These are phyloP conservation scores for Podaxis pistillaris DNA, from an alignment of 768 basidiomycete species.

Conservation along the genomic window DNA sequence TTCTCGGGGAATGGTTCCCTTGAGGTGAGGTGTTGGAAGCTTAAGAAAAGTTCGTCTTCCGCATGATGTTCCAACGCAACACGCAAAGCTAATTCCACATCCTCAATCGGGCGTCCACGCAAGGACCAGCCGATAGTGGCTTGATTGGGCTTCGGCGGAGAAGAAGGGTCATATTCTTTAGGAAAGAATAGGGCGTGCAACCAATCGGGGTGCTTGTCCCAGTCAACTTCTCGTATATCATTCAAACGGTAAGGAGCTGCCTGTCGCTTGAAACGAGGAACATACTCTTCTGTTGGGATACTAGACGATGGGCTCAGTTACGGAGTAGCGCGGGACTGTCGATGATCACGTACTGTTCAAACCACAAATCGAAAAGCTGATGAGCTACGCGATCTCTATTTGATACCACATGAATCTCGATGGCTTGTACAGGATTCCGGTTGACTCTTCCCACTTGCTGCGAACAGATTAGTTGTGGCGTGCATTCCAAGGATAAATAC, in stretches of 20 bases:
- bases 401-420: conserved; percentile 70
- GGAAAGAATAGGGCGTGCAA: conserved; percentile 20
- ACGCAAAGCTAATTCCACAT: conserved; percentile 35
- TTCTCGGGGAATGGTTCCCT: conserved; percentile 27
- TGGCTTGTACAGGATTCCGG: conserved; percentile 45
- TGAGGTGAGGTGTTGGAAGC: conserved; percentile 41
- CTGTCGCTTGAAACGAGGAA: conserved; percentile 47
- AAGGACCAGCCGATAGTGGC: conserved; percentile 27
- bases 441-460: conserved; percentile 64
- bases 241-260: conserved; percentile 40
- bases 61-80: conserved; percentile 49
- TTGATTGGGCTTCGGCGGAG: conserved; percentile 21
- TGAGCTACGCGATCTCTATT: conserved; percentile 66
- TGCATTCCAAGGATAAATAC: conserved; percentile 9
- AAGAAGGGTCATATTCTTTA: conserved; percentile 4
- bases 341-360: conserved; percentile 53
- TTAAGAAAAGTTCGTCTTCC: conserved; percentile 52
- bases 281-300: conserved; percentile 44
- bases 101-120: conserved; percentile 20
- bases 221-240: conserved; percentile 38
- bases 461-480: background rate
- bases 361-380: conserved; percentile 66
- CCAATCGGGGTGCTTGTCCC: conserved; percentile 26
- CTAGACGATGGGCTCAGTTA: conserved; percentile 24
- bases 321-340: background rate